Evolutionary conservation across 1,284 basidiomycete genomes (phyloP).

Genomic region (Irpex lacteus): DNA sequence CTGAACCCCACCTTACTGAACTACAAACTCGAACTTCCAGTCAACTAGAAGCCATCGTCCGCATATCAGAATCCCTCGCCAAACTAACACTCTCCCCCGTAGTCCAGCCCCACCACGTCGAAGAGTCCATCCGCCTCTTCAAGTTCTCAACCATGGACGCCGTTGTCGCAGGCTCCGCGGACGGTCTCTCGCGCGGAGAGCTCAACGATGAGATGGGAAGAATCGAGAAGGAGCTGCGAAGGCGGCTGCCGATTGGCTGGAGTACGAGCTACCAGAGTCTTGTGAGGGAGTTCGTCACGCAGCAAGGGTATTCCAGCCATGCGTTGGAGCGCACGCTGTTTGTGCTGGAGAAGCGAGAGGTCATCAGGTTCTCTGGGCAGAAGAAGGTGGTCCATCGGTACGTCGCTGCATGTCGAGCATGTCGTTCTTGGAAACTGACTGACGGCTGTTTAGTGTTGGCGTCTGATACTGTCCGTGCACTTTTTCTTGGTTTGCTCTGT

Average conservation of each 20-base stretch:
- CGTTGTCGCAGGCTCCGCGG: slow-evolving; percentile 88
- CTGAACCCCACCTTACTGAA: neutral
- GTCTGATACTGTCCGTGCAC: slow-evolving; percentile 25
- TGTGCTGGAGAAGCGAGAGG: slow-evolving; percentile 93
- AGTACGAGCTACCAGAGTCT: slow-evolving; percentile 94
- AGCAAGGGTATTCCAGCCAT: slow-evolving; percentile 89
- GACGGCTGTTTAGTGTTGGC: neutral
- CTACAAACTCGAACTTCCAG: slow-evolving; percentile 37
- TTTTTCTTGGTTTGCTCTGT: neutral
- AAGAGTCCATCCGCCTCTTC: slow-evolving; percentile 98
- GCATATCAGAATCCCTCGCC: slow-evolving; percentile 95
- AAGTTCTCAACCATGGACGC: slow-evolving; percentile 99
- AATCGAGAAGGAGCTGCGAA: slow-evolving; percentile 89
- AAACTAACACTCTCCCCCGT: slow-evolving; percentile 89
- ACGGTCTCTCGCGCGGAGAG: slow-evolving; percentile 91
- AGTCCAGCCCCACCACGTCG: slow-evolving; percentile 93
- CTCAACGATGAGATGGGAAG: slow-evolving; percentile 92
- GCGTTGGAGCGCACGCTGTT: slow-evolving; percentile 92
- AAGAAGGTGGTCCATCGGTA: slow-evolving; percentile 7
- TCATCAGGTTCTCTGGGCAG: slow-evolving; percentile 87
- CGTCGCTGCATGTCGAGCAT: neutral
- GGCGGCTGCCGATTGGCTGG: slow-evolving; percentile 94
- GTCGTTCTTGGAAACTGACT: too few relatives aligned
- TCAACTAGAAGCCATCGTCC: slow-evolving; percentile 98
- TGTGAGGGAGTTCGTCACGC: slow-evolving; percentile 92